These are phyloP conservation scores for Candida sojae DNA, from an alignment of 1,139 yeast species.

Conservation along the genomic window DNA sequence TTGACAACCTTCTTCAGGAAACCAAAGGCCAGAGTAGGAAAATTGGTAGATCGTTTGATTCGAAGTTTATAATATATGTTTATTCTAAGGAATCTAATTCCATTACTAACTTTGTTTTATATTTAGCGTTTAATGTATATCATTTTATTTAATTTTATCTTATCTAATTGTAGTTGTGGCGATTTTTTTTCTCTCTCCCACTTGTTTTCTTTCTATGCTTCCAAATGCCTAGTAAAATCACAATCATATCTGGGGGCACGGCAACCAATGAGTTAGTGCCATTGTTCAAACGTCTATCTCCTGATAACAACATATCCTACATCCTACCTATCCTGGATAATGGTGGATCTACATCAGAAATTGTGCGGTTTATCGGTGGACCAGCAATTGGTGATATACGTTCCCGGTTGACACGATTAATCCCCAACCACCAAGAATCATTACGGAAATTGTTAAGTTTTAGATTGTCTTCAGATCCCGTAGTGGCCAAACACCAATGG, in stretches of 20 bases:
- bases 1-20: no score
- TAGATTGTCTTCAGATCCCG: conserved; percentile 57
- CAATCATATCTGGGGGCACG: conserved; percentile 72
- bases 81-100: no score
- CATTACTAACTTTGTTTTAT: no score
- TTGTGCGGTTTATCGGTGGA: conserved; percentile 87
- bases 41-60: no score
- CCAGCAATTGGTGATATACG: conserved; percentile 95
- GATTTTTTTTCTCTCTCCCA: not conserved
- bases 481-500: conserved; percentile 73
- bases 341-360: conserved; percentile 93
- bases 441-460: conserved; percentile 55
- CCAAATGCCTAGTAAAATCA: conserved; percentile 23
- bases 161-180: no score
- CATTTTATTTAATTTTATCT: no score
- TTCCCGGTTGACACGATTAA: conserved; percentile 75
- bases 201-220: no score
- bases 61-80: no score
- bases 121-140: no score
- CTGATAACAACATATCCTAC: conserved; percentile 47
- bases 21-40: no score
- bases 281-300: conserved; percentile 43
- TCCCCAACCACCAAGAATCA: conserved; percentile 49
- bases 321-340: conserved; percentile 87
- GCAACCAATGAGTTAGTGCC: conserved; percentile 68